Base-by-base conservation (phyloP, 2,329 filamentous ascomycete species). In the Alternaria sp. region DNA sequence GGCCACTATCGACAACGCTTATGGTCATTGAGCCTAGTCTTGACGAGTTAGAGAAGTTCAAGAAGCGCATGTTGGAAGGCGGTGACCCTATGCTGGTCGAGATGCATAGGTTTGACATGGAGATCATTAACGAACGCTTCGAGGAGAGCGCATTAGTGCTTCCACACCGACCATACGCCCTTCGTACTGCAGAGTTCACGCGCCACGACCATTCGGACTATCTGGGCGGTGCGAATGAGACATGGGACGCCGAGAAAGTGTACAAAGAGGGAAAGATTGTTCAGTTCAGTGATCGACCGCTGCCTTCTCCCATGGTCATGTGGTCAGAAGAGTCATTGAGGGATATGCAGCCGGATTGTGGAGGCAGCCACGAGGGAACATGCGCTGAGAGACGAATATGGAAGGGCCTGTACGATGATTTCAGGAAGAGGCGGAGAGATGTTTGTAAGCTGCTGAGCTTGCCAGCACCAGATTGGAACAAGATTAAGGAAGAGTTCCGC, bases 271-370 rank as follows among this genome's bases (percentile, higher is more conserved):
- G 88, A 7, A 91, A 90, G 63, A 82, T 89, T 5, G 80, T 92
- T 2, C 89, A 92, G 73, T 92, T 91, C 73, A 89, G 86, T 12
- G 90, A 92, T 70, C 90, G 87, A 87, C 90, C 89, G 1, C 67
- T 91, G 6, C 88, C 89, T 0, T 92, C 92, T 65, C 87, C 87
- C 3, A 88, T 86, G 86, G 75, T 86, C 51, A 79, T 82, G 78
- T 82, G 79, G 78, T 76, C 79, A 12, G 53, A 71, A 14, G 75
- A 80, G 28, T 75, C 78, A 18, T 63, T 82, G 2, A 71, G 73
- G 48, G 79, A 82, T 57, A 77, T 82, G 64, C 80, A 82, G 72
- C 82, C 82, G 1, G 77, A 81, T 57, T 84, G 82, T 55, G 76
- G 71, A 3, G 75, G 74, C 7, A 58, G 57, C 14, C 63, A 66